phyloP scores from a whole-genome alignment of 306 rosid species.

The Quercus bicolor region DNA sequence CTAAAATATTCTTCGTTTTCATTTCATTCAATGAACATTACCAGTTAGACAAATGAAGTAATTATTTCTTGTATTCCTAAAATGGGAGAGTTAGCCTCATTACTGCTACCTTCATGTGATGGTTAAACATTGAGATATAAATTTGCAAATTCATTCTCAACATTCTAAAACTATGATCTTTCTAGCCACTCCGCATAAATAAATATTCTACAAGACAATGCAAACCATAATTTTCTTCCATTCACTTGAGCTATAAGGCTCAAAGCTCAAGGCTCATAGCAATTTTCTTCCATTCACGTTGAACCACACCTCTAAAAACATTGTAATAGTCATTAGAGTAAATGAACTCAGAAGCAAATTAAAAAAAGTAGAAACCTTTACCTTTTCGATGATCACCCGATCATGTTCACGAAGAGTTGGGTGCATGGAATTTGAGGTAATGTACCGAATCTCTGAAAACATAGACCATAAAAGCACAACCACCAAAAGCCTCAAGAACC shows the following conservation, averaged over 20 bases:
- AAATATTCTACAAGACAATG: background rate
- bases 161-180: background rate
- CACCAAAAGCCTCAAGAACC: conserved; percentile 60
- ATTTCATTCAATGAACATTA: background rate
- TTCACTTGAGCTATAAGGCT: background rate
- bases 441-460: conserved; percentile 62
- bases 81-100: background rate
- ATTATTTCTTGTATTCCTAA: background rate
- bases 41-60: background rate
- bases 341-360: background rate
- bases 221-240: background rate
- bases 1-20: background rate
- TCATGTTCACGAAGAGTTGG: conserved; percentile 83
- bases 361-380: background rate
- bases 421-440: conserved; percentile 82
- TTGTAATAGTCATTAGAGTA: background rate
- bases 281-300: background rate
- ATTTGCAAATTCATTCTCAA: background rate
- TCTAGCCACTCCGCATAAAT: background rate
- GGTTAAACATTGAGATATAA: background rate
- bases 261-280: no score
- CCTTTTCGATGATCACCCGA: conserved; percentile 76
- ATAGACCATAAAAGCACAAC: conserved; percentile 67
- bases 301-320: background rate
- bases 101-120: background rate